These are phyloP conservation scores for Emergomyces orientalis DNA, from an alignment of 2,329 filamentous ascomycete species.

Conservation along the genomic window DNA sequence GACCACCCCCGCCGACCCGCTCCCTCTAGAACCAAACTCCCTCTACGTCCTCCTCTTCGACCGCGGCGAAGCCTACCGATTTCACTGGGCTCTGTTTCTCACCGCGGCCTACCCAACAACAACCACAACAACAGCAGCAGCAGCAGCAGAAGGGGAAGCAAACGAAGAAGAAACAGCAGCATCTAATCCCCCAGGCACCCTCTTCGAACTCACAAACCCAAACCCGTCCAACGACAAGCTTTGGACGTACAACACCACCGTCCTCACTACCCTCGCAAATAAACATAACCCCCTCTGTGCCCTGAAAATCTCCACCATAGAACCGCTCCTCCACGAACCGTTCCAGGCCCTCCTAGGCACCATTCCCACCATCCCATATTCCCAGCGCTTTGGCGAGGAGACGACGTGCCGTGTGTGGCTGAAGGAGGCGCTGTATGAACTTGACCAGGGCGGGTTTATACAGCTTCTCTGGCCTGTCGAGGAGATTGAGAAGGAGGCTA, in stretches of 20 bases:
- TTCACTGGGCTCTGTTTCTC: slow-evolving; percentile 22
- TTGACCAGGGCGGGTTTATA: slow-evolving; percentile 21
- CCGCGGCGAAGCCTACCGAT: slow-evolving; percentile 13
- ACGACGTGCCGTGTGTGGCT: slow-evolving; percentile 20
- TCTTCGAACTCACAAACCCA: slow-evolving; percentile 19
- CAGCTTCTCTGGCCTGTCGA: slow-evolving; percentile 13
- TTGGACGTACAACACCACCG: slow-evolving; percentile 16
- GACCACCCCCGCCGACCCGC: neutral
- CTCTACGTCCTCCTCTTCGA: slow-evolving; percentile 21
- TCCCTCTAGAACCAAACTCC: slow-evolving; percentile 11
- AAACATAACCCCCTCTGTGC: slow-evolving; percentile 14
- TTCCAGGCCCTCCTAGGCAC: slow-evolving; percentile 15
- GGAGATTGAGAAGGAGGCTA: slow-evolving; percentile 18
- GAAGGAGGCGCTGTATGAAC: slow-evolving; percentile 19
- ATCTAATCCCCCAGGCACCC: slow-evolving; percentile 10
- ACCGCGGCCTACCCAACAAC: slow-evolving; percentile 7
- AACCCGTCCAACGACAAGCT: neutral
- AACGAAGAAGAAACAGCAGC: neutral
- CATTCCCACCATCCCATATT: slow-evolving; percentile 16
- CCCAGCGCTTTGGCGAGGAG: slow-evolving; percentile 16
- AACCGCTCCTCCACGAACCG: slow-evolving; percentile 15
- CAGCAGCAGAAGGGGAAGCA: neutral
- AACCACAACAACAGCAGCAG: neutral
- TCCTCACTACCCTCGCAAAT: slow-evolving; percentile 8
- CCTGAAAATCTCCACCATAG: slow-evolving; percentile 19